Evolutionary conservation across 257 asterid species (phyloP).

Genomic region (Rhazya stricta): DNA sequence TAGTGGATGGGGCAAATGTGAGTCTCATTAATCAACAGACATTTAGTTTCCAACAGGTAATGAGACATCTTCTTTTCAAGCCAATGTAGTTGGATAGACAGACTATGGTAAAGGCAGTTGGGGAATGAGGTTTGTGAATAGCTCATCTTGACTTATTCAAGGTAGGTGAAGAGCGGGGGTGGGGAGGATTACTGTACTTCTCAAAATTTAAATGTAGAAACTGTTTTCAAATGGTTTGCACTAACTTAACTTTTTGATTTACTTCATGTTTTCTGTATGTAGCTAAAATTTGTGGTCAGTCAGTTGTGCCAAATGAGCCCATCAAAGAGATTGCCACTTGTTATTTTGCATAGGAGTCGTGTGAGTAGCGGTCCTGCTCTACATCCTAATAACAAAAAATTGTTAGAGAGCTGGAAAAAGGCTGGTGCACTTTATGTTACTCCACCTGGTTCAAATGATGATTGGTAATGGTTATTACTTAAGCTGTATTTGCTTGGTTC

Average conservation of each 20-base stretch:
- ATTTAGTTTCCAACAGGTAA: slow-evolving; percentile 62
- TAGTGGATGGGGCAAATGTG: slow-evolving; percentile 77
- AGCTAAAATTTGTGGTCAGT: slow-evolving; percentile 62
- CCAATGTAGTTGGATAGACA: background rate
- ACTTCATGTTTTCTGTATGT: slow-evolving; percentile 15
- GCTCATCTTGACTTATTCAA: background rate
- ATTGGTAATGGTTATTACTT: slow-evolving; percentile 48
- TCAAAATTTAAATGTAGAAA: background rate
- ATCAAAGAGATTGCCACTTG: slow-evolving; percentile 76
- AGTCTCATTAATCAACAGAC: slow-evolving; percentile 49
- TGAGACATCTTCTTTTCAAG: background rate
- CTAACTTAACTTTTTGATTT: slow-evolving; percentile 4
- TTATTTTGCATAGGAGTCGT: slow-evolving; percentile 72
- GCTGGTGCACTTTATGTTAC: slow-evolving; percentile 86
- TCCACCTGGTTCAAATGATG: slow-evolving; percentile 91
- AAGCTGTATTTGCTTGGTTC: background rate
- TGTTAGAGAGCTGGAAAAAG: slow-evolving; percentile 69
- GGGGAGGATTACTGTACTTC: background rate
- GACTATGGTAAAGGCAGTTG: background rate
- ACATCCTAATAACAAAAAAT: slow-evolving; percentile 60
- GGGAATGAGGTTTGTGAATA: background rate
- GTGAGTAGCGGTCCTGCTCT: slow-evolving; percentile 77
- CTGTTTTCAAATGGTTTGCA: background rate
- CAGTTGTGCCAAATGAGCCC: slow-evolving; percentile 52
- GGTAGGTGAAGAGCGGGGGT: background rate